A percentile compares a stretch with the other conserved stretches of the same genome.
Conservation (phyloP, 2,329 filamentous ascomycete genomes). For the Zymoseptoria crescenta region DNA sequence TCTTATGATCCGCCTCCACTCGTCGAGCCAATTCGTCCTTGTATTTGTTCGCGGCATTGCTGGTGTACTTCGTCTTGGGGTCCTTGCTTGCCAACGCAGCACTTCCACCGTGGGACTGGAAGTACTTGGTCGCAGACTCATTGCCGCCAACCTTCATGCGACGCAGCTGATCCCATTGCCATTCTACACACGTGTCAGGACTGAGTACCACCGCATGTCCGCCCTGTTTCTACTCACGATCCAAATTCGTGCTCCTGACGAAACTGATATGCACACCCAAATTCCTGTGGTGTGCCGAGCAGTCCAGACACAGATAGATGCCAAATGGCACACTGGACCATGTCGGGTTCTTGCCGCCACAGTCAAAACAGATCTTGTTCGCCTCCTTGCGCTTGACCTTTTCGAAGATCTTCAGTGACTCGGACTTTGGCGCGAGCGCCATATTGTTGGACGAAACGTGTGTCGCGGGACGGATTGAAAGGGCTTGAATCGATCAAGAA, state of each 20-base stretch:
- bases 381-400: slow-evolving; percentile 90
- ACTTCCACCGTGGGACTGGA: slow-evolving; percentile 90
- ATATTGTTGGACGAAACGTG: slow-evolving; percentile 30
- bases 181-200: slow-evolving; percentile 40
- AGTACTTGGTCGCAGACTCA: slow-evolving; percentile 96
- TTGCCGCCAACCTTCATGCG: slow-evolving; percentile 98
- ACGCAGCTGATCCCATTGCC: slow-evolving; percentile 98
- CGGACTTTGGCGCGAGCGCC: slow-evolving; percentile 73
- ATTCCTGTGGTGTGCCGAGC: slow-evolving; percentile 93
- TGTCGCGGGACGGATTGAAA: neutral
- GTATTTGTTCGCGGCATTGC: slow-evolving; percentile 87
- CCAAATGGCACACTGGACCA: slow-evolving; percentile 57
- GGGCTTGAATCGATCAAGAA: neutral
- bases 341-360: slow-evolving; percentile 92
- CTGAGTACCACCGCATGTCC: neutral
- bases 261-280: slow-evolving; percentile 98
- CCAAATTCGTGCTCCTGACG: slow-evolving; percentile 94
- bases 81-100: slow-evolving; percentile 95
- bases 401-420: slow-evolving; percentile 96
- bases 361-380: slow-evolving; percentile 99
- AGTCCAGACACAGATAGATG: slow-evolving; percentile 97
- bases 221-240: slow-evolving; percentile 58
- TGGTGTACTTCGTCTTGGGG: slow-evolving; percentile 92
- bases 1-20: slow-evolving; percentile 71
- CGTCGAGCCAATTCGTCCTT: slow-evolving; percentile 91